These are phyloP conservation scores for Helichrysum umbraculigerum DNA, from an alignment of 129 eudicot genomes.

Conservation along the genomic window DNA sequence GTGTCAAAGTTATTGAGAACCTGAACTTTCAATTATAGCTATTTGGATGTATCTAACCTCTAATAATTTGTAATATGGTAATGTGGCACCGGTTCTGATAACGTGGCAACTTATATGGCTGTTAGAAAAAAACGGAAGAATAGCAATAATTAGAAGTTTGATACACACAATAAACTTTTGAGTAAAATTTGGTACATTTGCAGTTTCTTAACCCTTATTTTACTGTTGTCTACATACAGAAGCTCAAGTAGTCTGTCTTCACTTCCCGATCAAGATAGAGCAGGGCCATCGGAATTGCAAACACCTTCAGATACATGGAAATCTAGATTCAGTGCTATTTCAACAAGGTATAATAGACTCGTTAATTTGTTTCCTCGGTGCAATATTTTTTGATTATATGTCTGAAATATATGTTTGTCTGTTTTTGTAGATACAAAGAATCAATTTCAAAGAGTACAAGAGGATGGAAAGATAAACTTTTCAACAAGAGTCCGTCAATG, in stretches of 20 bases:
- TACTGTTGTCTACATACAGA: constrained; percentile 30
- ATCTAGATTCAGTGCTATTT: constrained; percentile 73
- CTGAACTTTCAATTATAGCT: not conserved
- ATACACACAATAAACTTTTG: not conserved
- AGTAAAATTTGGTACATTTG: not conserved
- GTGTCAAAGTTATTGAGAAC: not conserved
- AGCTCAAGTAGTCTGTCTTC: constrained; percentile 47
- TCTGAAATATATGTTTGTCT: not conserved
- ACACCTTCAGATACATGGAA: constrained; percentile 66
- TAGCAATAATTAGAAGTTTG: not conserved
- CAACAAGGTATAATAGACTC: constrained; percentile 53
- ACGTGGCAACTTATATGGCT: not conserved
- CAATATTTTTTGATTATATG: not conserved
- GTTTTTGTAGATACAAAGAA: constrained; percentile 61
- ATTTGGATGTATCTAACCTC: not conserved
- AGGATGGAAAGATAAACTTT: constrained; percentile 80
- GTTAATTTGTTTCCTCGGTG: not conserved
- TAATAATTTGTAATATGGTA: not conserved
- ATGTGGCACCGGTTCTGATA: not conserved
- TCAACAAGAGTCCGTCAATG: constrained; percentile 64
- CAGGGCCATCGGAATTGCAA: constrained; percentile 76
- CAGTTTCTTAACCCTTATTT: not conserved
- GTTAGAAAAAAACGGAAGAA: not conserved
- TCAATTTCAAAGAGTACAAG: constrained; percentile 73
- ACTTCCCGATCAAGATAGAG: constrained; percentile 51